Conservation (phyloP, 768 basidiomycete genomes). For the Hydnomerulius pinastri region DNA sequence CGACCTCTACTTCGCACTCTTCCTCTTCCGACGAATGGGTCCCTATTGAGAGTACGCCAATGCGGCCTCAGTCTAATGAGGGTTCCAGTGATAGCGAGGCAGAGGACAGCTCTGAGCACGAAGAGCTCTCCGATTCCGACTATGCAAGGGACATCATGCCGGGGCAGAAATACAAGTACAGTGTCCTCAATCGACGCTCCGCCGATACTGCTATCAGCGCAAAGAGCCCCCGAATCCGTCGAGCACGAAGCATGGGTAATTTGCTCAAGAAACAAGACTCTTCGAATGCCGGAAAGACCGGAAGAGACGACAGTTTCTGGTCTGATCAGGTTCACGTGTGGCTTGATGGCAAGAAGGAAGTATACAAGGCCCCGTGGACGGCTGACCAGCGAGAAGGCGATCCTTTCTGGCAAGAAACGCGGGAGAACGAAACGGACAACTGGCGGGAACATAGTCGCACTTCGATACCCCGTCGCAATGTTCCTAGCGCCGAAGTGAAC, state of each 20-base stretch:
- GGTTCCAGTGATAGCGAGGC: background rate
- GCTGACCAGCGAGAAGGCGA: background rate
- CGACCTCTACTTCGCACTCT: no score
- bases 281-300: constrained; percentile 1
- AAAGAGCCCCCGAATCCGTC: background rate
- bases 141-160: background rate
- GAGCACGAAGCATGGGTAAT: background rate
- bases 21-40: no score
- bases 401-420: constrained; percentile 4
- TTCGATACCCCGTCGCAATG: background rate
- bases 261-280: background rate
- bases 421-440: constrained; percentile 5
- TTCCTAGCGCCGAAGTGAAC: background rate
- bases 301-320: constrained; percentile 9
- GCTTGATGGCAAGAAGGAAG: background rate
- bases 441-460: constrained; percentile 12
- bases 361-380: background rate
- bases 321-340: constrained; percentile 9
- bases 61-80: background rate
- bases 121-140: background rate
- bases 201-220: background rate
- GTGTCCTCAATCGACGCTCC: background rate
- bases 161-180: background rate
- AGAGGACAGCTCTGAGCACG: background rate
- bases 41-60: no score